Base-by-base conservation (phyloP, 2,329 filamentous ascomycete species). In the Neopestalotiopsis sp. region DNA sequence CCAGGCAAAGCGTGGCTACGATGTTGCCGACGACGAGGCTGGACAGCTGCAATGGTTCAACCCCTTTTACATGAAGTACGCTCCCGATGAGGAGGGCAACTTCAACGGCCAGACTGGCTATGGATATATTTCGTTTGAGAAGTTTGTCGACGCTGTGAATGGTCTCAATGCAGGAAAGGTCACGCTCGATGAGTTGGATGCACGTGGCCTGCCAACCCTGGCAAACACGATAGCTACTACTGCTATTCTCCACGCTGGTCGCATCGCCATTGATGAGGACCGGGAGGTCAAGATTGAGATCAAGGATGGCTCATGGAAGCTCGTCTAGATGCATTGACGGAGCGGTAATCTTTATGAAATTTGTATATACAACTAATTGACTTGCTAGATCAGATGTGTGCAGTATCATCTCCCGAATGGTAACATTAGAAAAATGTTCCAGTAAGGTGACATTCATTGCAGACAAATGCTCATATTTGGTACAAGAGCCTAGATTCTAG, bases 11-110 rank as follows among this genome's bases (percentile, higher is more conserved):
- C 89, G 95, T 67, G 95, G 95, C 62, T 98, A 98, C 82, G 94
- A 98, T 77, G 92, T 98, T 12, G 94, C 95, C n/a, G 92, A 94
- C 72, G 95, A 98, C 78, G 87, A 82, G 24, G 83, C 84, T 1
- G 89, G 88, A 56, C 88, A 90, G 78, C 81, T 97, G 71, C 88
- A 91, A 78, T 97, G 94, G 94, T 92, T 93, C 80, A 98, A 98
- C 81, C 95, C 95, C 79, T 97, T 97, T 82, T 97, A 97, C 83
- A 97, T 97, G 94, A 91, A 92, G 75, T 97, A 97, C 77, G 93
- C 94, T 13, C 94, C 95, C 24, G 94, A 97, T 76, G 95, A 97
- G 83, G 93, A 97, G 80, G 95, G 95, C 67, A 97, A 98, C 82
- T 98, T 98, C 80, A 91, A 90, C 67, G 95, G 95, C 45, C 95